A percentile compares a stretch with the other conserved stretches of the same genome.
These are phyloP conservation scores for Bjerkandera adusta DNA, from an alignment of 1,284 basidiomycete species.

Conservation along the genomic window DNA sequence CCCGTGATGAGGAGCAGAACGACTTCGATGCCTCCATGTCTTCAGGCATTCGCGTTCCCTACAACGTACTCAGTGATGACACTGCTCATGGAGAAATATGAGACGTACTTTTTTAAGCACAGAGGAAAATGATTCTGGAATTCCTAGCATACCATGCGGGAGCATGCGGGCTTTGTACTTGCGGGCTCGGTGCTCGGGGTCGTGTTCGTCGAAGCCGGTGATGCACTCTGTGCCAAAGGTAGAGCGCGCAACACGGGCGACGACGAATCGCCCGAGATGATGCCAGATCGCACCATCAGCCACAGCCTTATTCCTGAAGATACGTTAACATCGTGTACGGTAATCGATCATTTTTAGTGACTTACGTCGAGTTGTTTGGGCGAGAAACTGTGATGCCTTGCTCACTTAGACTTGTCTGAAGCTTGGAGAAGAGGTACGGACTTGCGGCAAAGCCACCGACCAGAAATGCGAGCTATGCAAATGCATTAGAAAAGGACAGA, in stretches of 20 bases:
- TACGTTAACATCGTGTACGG: no score
- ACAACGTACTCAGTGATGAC: no score
- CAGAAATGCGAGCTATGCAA: conserved; percentile 38
- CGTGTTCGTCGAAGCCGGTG: conserved; percentile 25
- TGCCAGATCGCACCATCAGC: conserved; percentile 35
- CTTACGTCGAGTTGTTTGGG: conserved; percentile 46
- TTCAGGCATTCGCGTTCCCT: conserved; percentile 35
- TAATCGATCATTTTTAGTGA: conserved; percentile 6
- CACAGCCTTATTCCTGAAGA: conserved; percentile 33
- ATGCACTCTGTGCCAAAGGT: conserved; percentile 34
- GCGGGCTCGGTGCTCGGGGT: conserved; percentile 32
- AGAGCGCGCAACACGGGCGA: conserved; percentile 31
- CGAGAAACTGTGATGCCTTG: conserved; percentile 37
- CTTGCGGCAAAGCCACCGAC: conserved; percentile 40
- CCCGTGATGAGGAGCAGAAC: no score
- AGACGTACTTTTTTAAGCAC: conserved; percentile 33
- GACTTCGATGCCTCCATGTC: conserved; percentile 46
- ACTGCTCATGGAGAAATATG: not conserved
- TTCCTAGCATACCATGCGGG: conserved; percentile 29
- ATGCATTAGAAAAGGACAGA: not conserved
- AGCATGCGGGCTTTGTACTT: conserved; percentile 21
- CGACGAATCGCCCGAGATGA: conserved; percentile 35
- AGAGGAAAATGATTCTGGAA: conserved; percentile 32
- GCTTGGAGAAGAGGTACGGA: conserved; percentile 32
- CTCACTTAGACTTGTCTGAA: conserved; percentile 26